Evolutionary conservation across 805 yeast genomes (phyloP), one percentile per base, ranked within the genome.

Genomic region (Torulaspora microellipsoides): DNA sequence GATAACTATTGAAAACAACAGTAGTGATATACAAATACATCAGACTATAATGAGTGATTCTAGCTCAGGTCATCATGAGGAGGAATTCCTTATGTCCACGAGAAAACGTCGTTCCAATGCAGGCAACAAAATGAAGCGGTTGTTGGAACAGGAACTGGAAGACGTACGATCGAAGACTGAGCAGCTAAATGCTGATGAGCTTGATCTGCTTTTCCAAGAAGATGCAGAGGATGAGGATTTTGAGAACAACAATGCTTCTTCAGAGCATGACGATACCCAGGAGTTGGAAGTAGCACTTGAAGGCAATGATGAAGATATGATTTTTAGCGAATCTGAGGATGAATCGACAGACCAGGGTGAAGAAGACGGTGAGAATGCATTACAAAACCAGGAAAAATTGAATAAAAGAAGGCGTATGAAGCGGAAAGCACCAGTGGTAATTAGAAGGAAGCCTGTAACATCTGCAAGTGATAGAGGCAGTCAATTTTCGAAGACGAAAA

Each of bases 91-190:
- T 43, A 83, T 84, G 53, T 79, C 85, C 15, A 83, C 95, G 3
- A 76, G 97, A 48, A 68, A 78, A 47, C 72, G 87, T 51, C 78
- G 99, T 42, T 65, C 88, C 34, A 93, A 91, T 66, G 99, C 99
- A 1, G 99, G 99, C 12, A 83, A 86, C 40, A 72, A 93, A 42
- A 70, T 93, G 60, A 78, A 78, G 55, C 79, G 80, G 44, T 72
- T 93, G 47, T 68, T 93, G 14, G 84, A 80, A 46, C 73, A 85
- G 25, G 95, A 65, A 38, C 43, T 64, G 10, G 85, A 78, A 49
- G 83, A 78, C 13, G 47, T 59, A 43, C 48, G 54, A 33, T 45
- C 53, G 3, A 52, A 43, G 27, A 56, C 60, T 4, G 70, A 68
- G 12, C 72, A 70, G 3, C 88, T 86, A 34, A 95, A 85, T 34